A percentile compares a stretch with the other conserved stretches of the same genome.
Evolutionary conservation across 805 yeast species (phyloP).

Genomic region (Wickerhamiella alocasiicola): DNA sequence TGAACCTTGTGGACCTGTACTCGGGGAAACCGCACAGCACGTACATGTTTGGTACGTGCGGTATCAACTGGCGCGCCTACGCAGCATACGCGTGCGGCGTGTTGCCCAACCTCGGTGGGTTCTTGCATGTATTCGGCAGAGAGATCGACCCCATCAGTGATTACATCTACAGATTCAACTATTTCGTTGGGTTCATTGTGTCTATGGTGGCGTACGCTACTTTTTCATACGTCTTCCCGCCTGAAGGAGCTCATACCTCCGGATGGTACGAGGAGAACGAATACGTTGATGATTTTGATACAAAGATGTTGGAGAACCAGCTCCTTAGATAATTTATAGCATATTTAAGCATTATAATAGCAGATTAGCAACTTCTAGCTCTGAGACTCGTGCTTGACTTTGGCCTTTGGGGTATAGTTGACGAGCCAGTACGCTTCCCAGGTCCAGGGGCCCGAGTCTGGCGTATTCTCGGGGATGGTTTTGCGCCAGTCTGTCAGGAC

Average conservation of each 20-base stretch:
- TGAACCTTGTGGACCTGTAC: slow-evolving; percentile 55
- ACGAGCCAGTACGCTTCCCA: slow-evolving; percentile 13
- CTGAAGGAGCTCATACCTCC: slow-evolving; percentile 12
- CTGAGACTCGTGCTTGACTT: slow-evolving; percentile 17
- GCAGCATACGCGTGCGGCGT: slow-evolving; percentile 72
- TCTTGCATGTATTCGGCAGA: slow-evolving; percentile 61
- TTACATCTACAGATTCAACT: slow-evolving; percentile 55
- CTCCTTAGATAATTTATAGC: neutral
- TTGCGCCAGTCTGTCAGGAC: neutral
- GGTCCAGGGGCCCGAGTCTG: slow-evolving; percentile 11
- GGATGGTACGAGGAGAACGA: slow-evolving; percentile 22
- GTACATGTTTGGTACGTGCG: slow-evolving; percentile 51
- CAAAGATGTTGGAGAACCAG: slow-evolving; percentile 11
- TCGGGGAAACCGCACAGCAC: slow-evolving; percentile 32
- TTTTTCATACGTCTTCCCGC: slow-evolving; percentile 24
- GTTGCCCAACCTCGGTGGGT: slow-evolving; percentile 74
- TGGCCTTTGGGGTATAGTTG: slow-evolving; percentile 36
- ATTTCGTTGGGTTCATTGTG: slow-evolving; percentile 55
- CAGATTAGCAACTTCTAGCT: too few relatives aligned
- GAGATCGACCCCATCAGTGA: slow-evolving; percentile 66
- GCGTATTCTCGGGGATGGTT: neutral
- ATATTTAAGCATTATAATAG: too few relatives aligned
- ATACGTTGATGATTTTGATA: slow-evolving; percentile 19
- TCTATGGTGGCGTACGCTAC: slow-evolving; percentile 44
- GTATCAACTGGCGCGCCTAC: slow-evolving; percentile 75